Evolutionary conservation across 352 stramenopile genomes (phyloP), one percentile per base, ranked within the genome.

Genomic region (Lagenidium giganteum): DNA sequence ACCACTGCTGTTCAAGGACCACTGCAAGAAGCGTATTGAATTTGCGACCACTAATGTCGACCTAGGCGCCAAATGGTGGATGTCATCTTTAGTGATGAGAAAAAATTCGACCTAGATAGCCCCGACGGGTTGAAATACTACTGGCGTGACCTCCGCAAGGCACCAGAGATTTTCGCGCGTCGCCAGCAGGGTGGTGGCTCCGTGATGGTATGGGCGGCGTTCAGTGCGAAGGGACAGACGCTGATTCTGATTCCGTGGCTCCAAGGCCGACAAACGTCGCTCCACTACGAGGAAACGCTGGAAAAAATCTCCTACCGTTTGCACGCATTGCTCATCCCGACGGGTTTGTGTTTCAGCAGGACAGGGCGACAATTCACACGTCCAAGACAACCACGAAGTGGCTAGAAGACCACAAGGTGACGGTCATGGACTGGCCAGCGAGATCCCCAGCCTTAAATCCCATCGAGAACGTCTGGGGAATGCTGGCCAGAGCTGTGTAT

Each of bases 21-120:
- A n/a, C n/a, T n/a, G n/a, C n/a, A n/a, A n/a, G n/a, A n/a, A n/a
- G n/a, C n/a, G n/a, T n/a, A n/a, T n/a, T n/a, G n/a, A n/a, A n/a
- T n/a, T n/a, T n/a, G n/a, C n/a, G n/a, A n/a, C n/a, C n/a, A n/a
- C n/a, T n/a, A n/a, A n/a, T n/a, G n/a, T n/a, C n/a, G n/a, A n/a
- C n/a, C n/a, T n/a, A n/a, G n/a, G n/a, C n/a, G n/a, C n/a, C n/a
- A n/a, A n/a, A n/a, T n/a, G n/a, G n/a, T n/a, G 13, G 9, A 27
- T 30, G 50, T 61, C 13, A 57, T 74, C 43, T 74, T 70, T 27
- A 69, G 56, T 0, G 57, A 80, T 12, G 57, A 73, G 24, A 70
- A 70, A 42, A 70, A 65, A 22, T 73, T 51, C 23, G 71, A 67
- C 30, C 33, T 68, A 4, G 64, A 76, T n/a, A 61, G 61, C 0